Evolutionary conservation across 2,329 filamentous ascomycete genomes (phyloP).

Genomic region (Colletotrichum theobromicola): DNA sequence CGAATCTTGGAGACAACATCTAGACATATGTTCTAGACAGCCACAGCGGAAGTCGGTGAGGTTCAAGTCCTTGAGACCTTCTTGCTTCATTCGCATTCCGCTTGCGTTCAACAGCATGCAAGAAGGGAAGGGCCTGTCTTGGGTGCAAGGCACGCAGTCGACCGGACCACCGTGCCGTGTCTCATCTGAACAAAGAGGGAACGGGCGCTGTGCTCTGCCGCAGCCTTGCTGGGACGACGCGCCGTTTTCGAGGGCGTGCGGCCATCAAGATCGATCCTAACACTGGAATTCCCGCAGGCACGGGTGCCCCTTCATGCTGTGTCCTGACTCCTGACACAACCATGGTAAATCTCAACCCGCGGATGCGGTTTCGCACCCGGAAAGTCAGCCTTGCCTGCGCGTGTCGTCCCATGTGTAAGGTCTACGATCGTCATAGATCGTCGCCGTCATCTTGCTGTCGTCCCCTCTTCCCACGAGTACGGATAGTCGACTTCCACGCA

Average conservation of each 20-base stretch:
- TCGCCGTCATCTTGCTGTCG: background rate
- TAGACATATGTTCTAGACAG: constrained; percentile 14
- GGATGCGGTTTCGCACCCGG: background rate
- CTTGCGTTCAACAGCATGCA: background rate
- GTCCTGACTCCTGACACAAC: background rate
- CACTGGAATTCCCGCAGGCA: background rate
- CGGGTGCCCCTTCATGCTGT: background rate
- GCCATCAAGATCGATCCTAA: background rate
- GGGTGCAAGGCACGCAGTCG: background rate
- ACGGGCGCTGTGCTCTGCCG: background rate
- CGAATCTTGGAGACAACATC: background rate
- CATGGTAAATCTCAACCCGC: background rate
- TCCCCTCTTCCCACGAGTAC: constrained; percentile 8
- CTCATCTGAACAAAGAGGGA: constrained; percentile 6
- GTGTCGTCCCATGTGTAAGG: constrained; percentile 9
- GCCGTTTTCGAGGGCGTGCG: background rate
- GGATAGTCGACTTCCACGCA: background rate
- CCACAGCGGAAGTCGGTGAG: background rate
- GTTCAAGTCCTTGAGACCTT: background rate
- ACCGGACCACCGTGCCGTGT: background rate
- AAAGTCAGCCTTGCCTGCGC: background rate
- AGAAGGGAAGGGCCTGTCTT: background rate
- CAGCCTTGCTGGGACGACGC: constrained; percentile 1
- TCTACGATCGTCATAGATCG: constrained; percentile 11
- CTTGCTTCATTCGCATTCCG: constrained; percentile 5